These are phyloP conservation scores for Mariannaea sp. DNA, from an alignment of 2,329 filamentous ascomycete species.

Conservation along the genomic window DNA sequence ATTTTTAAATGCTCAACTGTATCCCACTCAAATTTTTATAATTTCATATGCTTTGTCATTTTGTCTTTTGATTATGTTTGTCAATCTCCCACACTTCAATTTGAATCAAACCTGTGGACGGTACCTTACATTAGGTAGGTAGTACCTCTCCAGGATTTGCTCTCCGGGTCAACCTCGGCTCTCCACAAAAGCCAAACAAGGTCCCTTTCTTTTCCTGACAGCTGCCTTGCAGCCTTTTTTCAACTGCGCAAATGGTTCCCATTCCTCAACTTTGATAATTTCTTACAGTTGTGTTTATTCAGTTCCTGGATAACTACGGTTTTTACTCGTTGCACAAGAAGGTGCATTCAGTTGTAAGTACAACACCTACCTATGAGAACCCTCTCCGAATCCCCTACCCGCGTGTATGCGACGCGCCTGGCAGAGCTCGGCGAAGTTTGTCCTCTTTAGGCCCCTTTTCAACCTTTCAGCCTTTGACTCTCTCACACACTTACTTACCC, in stretches of 20 bases:
- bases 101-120: no score
- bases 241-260: background rate
- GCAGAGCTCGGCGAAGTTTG: constrained; percentile 4
- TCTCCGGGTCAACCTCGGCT: constrained; percentile 33
- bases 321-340: background rate
- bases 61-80: no score
- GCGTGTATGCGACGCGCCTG: constrained; percentile 21
- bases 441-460: constrained; percentile 5
- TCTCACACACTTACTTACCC: constrained; percentile 17
- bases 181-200: constrained; percentile 17
- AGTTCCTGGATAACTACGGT: background rate
- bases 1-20: no score
- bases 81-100: no score
- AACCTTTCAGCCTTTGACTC: background rate
- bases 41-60: no score
- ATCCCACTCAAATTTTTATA: no score
- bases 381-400: constrained; percentile 5
- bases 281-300: constrained; percentile 6
- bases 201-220: constrained; percentile 7
- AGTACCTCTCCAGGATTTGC: no score
- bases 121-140: no score
- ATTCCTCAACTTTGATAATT: background rate
- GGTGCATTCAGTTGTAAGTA: constrained; percentile 7
- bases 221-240: background rate
- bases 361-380: background rate